phyloP scores from a whole-genome alignment of 192 early-diverging fungal species.

The Backusella australiensis region DNA sequence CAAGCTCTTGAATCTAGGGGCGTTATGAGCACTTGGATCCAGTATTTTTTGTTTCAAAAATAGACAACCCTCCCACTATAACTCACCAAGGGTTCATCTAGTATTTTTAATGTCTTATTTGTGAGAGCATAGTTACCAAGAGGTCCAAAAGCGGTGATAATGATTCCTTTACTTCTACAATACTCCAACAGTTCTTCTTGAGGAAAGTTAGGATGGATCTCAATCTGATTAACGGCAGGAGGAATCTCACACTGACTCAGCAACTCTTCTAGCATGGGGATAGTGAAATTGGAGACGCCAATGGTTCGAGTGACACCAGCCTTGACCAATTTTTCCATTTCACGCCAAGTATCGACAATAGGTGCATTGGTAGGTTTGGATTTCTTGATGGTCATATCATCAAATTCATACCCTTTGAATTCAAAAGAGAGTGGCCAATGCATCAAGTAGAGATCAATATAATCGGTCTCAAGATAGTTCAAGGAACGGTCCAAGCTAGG shows the following conservation, averaged over 20 bases:
- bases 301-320: conserved; percentile 62
- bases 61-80: not conserved
- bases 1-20: conserved; percentile 27
- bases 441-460: conserved; percentile 82
- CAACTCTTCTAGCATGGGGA: conserved; percentile 57
- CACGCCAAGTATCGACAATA: conserved; percentile 63
- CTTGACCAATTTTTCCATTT: conserved; percentile 70
- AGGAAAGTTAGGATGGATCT: conserved; percentile 54
- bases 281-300: conserved; percentile 77
- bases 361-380: conserved; percentile 35
- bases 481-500: conserved; percentile 64
- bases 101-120: not conserved
- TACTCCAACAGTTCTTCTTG: conserved; percentile 59
- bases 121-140: conserved; percentile 45
- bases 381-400: conserved; percentile 27
- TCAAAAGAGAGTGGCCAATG: conserved; percentile 79
- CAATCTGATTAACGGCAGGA: conserved; percentile 71
- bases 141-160: conserved; percentile 71
- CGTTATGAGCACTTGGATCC: no score
- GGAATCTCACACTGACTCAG: conserved; percentile 56
- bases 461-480: conserved; percentile 64
- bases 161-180: conserved; percentile 57
- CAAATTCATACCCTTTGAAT: conserved; percentile 29
- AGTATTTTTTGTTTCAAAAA: not conserved
- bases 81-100: conserved; percentile 9